Conservation (phyloP, 768 basidiomycete species). For the Amanita pallidorosea region DNA sequence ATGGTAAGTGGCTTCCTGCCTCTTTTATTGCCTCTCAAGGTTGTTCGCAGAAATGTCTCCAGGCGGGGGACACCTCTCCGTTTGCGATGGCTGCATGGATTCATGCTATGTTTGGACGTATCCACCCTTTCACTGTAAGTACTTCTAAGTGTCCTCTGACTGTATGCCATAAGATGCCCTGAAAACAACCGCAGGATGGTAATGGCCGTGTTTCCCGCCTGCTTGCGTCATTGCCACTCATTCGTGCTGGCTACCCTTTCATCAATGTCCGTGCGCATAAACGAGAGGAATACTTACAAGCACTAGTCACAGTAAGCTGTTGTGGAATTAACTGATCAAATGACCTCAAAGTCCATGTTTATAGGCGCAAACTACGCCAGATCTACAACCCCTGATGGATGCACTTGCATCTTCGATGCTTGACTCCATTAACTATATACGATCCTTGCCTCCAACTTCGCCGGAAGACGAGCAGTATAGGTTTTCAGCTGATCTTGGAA, state of each 20-base stretch:
- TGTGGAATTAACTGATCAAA: background rate
- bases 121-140: slow-evolving; percentile 1
- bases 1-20: background rate
- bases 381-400: background rate
- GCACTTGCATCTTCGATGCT: background rate
- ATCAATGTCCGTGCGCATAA: background rate
- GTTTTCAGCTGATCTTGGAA: background rate
- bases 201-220: background rate
- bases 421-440: background rate
- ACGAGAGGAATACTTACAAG: background rate
- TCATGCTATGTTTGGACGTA: background rate
- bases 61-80: background rate
- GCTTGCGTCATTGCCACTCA: background rate
- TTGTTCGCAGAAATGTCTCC: background rate
- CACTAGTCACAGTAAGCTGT: background rate
- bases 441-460: background rate
- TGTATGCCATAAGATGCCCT: background rate
- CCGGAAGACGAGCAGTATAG: background rate
- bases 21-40: background rate
- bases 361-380: background rate
- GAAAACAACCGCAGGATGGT: background rate
- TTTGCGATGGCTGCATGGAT: background rate
- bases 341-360: background rate
- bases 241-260: background rate
- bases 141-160: background rate